Evolutionary conservation across 441 rosid genomes (phyloP).

Genomic region (Croton setiger): DNA sequence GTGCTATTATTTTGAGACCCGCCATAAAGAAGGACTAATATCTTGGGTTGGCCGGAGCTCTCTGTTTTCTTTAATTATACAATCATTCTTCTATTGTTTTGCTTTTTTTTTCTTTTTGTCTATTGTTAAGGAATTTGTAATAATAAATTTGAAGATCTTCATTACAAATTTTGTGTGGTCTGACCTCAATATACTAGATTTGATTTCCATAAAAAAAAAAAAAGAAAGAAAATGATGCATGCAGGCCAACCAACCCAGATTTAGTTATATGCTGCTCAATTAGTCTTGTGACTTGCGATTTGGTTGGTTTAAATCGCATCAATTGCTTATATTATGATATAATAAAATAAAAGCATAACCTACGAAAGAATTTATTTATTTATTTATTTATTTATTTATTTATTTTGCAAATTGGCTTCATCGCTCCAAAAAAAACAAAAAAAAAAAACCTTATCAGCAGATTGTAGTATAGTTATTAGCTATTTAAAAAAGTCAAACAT

Average conservation of each 20-base stretch:
- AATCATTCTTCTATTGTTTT: background rate
- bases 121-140: background rate
- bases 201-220: too few species aligned
- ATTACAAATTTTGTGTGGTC: too few species aligned
- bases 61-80: too few species aligned
- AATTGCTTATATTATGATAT: background rate
- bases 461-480: too few species aligned
- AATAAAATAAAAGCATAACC: background rate
- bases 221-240: too few species aligned
- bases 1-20: background rate
- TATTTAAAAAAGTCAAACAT: background rate
- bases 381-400: too few species aligned
- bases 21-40: background rate
- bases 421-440: too few species aligned
- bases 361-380: too few species aligned
- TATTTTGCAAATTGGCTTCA: background rate
- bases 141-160: too few species aligned
- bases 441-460: too few species aligned
- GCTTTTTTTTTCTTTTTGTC: background rate
- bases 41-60: background rate
- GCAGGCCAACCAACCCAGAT: too few species aligned
- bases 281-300: background rate
- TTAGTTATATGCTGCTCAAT: conserved; percentile 4
- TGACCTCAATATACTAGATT: too few species aligned
- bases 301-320: conserved; percentile 15